Conservation (phyloP, 1,139 yeast genomes). For the Ogataea hybrid region DNA sequence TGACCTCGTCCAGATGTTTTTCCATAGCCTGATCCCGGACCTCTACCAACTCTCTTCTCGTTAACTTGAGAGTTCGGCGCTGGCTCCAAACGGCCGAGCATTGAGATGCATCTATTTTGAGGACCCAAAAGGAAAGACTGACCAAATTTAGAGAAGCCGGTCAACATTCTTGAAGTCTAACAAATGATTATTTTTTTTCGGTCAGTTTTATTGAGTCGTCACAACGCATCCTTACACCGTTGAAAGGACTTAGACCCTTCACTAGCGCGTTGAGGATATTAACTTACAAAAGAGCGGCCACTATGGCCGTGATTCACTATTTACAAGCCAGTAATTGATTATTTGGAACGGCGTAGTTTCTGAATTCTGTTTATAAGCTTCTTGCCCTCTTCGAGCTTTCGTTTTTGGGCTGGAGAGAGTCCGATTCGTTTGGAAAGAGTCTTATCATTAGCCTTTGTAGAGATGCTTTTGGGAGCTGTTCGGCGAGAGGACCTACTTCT, state of each 20-base stretch:
- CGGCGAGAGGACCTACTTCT: too few relatives aligned
- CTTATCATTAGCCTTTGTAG: background rate
- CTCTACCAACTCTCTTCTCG: slow-evolving; percentile 86
- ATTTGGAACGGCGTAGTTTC: too few relatives aligned
- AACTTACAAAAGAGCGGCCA: background rate
- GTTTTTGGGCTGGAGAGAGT: slow-evolving; percentile 1
- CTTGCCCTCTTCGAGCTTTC: background rate
- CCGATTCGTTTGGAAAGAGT: slow-evolving; percentile 2
- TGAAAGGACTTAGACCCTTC: too few relatives aligned
- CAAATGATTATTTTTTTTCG: too few relatives aligned
- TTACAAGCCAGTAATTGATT: too few relatives aligned
- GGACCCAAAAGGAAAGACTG: background rate
- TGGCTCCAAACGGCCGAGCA: slow-evolving; percentile 29
- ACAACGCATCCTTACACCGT: too few relatives aligned
- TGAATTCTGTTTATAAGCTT: slow-evolving; percentile 5
- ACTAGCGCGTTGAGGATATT: too few relatives aligned
- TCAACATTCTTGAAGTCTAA: slow-evolving; percentile 1
- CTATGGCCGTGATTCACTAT: background rate
- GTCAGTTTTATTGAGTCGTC: too few relatives aligned
- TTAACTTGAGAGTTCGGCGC: slow-evolving; percentile 36
- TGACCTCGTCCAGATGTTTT: slow-evolving; percentile 98
- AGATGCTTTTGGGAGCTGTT: background rate
- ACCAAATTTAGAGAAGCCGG: background rate
- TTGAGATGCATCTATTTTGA: slow-evolving; percentile 24
- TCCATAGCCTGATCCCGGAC: slow-evolving; percentile 92